Evolutionary conservation across 805 yeast genomes (phyloP).

Genomic region (Candida suzukii): DNA sequence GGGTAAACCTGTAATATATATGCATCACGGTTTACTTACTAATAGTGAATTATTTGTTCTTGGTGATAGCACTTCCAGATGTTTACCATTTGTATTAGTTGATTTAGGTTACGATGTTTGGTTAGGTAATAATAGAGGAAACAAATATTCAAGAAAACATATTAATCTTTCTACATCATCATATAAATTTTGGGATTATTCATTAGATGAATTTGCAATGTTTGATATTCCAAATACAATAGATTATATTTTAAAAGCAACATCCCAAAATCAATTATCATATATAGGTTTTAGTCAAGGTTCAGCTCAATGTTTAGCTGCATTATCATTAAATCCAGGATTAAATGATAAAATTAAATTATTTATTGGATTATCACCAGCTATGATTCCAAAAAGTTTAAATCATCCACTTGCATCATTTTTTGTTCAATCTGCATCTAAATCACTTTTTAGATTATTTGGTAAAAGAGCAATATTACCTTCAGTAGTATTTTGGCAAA

Average conservation of each 20-base stretch:
- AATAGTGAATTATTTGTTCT: constrained; percentile 63
- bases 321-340: constrained; percentile 57
- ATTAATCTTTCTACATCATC: constrained; percentile 30
- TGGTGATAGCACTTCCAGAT: constrained; percentile 34
- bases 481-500: constrained; percentile 55
- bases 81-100: constrained; percentile 64
- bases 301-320: constrained; percentile 86
- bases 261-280: constrained; percentile 38
- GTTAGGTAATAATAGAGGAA: constrained; percentile 90
- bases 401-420: constrained; percentile 35
- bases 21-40: constrained; percentile 89
- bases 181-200: constrained; percentile 77
- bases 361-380: constrained; percentile 87
- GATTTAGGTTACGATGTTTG: constrained; percentile 90
- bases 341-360: constrained; percentile 48
- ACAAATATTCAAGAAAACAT: constrained; percentile 85
- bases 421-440: constrained; percentile 70
- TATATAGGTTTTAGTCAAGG: constrained; percentile 94
- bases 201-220: constrained; percentile 85
- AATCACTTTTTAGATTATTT: constrained; percentile 61
- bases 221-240: constrained; percentile 84
- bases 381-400: constrained; percentile 85
- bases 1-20: constrained; percentile 46
- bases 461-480: constrained; percentile 72
- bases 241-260: constrained; percentile 55